A percentile compares a stretch with the other conserved stretches of the same genome.
These are phyloP conservation scores for Neonectria punicea DNA, from an alignment of 2,329 filamentous ascomycete genomes.

Conservation along the genomic window DNA sequence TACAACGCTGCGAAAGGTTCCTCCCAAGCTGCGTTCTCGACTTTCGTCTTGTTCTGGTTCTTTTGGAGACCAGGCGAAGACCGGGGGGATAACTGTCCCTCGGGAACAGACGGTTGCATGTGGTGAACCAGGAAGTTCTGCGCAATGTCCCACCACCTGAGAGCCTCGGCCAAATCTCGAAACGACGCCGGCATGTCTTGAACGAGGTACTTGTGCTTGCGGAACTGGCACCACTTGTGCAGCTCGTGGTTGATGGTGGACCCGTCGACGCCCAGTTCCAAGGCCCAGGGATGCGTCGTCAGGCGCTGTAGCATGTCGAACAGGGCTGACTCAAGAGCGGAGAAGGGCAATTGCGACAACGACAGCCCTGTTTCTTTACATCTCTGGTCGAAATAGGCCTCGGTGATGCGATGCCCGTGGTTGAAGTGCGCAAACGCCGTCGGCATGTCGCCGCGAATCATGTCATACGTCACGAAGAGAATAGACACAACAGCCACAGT, in stretches of 20 bases:
- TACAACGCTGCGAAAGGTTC: slow-evolving; percentile 18
- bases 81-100: background rate
- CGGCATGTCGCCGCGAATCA: slow-evolving; percentile 32
- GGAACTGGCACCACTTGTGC: slow-evolving; percentile 8
- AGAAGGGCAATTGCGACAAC: slow-evolving; percentile 21
- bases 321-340: slow-evolving; percentile 29
- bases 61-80: background rate
- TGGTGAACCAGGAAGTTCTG: slow-evolving; percentile 31
- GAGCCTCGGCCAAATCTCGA: slow-evolving; percentile 26
- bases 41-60: background rate
- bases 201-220: slow-evolving; percentile 23
- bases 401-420: slow-evolving; percentile 31
- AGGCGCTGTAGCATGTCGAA: slow-evolving; percentile 38
- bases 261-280: slow-evolving; percentile 25
- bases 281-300: slow-evolving; percentile 34
- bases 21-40: slow-evolving; percentile 18
- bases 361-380: slow-evolving; percentile 26
- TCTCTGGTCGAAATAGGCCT: slow-evolving; percentile 32
- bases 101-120: background rate
- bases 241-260: slow-evolving; percentile 7
- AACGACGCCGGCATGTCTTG: slow-evolving; percentile 32
- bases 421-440: slow-evolving; percentile 33
- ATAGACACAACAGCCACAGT: slow-evolving; percentile 35
- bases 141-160: slow-evolving; percentile 34
- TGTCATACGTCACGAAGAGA: slow-evolving; percentile 37